Evolutionary conservation across 2,329 filamentous ascomycete species (phyloP), one percentile per base, ranked within the genome.

Genomic region (Colletotrichum aenigma): DNA sequence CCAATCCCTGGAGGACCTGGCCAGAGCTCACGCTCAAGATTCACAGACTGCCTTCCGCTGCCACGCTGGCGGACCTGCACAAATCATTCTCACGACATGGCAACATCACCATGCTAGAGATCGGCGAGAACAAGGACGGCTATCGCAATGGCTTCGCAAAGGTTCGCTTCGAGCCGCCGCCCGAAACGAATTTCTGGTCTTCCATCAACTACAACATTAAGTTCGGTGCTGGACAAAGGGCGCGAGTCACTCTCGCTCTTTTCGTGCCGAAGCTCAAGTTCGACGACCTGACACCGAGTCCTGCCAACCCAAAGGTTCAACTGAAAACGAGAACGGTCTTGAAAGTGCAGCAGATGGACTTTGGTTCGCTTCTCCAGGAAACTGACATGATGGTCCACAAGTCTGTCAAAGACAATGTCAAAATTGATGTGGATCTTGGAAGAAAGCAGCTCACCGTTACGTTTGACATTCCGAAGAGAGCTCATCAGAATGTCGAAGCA

Each of bases 301-400:
- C 83, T 7, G 77, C 82, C 30, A 80, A 80, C 64, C 78, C 80
- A n/a, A 77, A 78, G 8, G 74, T 82, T 8, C 81, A 70, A 6
- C 84, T 85, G 58, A 82, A 83, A 2, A 75, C 80, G 26, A 80
- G 80, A 24, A 83, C 90, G 82, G 85, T 80, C 18, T 77, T 92
- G 3, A 79, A 82, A 2, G 85, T 89, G 4, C 79, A 81, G 2
- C 85, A 84, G 0, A 79, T 96, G 3, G 88, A 91, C 21, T 93
- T 96, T 78, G 94, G 94, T 0, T 86, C 91, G 55, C 87, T 92
- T 84, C 79, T 88, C 2, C 83, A 87, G 2, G 87, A 90, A 6
- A 85, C 84, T 4, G 85, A 86, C 0, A 91, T 96, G 88, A 89
- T 93, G 81, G 83, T 87, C 10, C 90, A 94, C 88, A 89, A 89